Base-by-base conservation (phyloP, 345 rosid species). In the Murraya paniculata region DNA sequence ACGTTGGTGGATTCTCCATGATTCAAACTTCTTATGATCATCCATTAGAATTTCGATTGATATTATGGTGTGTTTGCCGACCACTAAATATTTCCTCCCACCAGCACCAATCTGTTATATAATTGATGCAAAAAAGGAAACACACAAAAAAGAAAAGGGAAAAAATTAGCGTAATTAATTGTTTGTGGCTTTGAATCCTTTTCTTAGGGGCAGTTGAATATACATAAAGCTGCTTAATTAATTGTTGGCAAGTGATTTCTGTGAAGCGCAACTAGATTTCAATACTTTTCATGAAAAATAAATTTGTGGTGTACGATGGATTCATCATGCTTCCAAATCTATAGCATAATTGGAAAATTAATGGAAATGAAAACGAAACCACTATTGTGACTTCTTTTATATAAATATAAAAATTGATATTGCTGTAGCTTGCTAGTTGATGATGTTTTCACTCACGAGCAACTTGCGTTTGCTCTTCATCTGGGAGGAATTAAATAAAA, bases 381-480 rank as follows among this genome's bases (percentile, higher is more conserved):
- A 9, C 71, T 7, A 45, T 10, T 60, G 28, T 4, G 0, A 35
- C 22, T n/a, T n/a, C n/a, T n/a, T n/a, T n/a, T n/a, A n/a, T n/a
- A n/a, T n/a, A n/a, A n/a, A n/a, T n/a, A n/a, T n/a, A n/a, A n/a
- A n/a, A n/a, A n/a, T n/a, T 64, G 41, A 64, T 31, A 18, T 11
- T 50, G 22, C 14, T 27, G 39, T 50, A 45, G 22, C 71, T 16
- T 5, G 59, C 19, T 55, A 19, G 28, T 21, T 31, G 74, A 71
- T 56, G 48, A 55, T 56, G 48, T 57, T n/a, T 35, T 22, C 31
- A 57, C 50, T 56, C 75, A 72, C 75, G 64, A 53, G 64, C 75
- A 33, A 30, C 75, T 72, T 72, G 75, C 53, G 11, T 72, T 72
- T 35, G 48, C 48, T 35, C 24, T 70, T 70, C 22, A 53, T 33